Percentiles rank a stretch among this genome's conserved stretches.
phyloP scores from a whole-genome alignment of 2,329 filamentous ascomycete genomes.

The Stromatinia cepivora region DNA sequence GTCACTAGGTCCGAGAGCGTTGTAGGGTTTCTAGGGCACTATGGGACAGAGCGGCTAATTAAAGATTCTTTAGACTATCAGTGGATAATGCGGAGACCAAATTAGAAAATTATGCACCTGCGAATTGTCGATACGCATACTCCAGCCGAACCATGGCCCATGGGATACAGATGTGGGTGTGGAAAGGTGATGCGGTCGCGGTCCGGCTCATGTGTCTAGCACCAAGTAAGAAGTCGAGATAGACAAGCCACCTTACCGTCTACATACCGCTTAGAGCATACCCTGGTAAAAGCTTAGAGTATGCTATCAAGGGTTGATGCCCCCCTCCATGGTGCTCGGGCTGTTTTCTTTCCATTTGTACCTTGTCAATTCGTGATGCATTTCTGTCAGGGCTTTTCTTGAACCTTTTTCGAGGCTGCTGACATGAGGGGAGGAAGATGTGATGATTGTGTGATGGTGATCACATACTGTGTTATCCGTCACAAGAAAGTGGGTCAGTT shows the following conservation, averaged over 20 bases:
- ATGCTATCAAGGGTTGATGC: conserved; percentile 15
- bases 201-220: conserved; percentile 44
- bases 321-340: not conserved
- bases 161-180: conserved; percentile 31
- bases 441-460: conserved; percentile 22
- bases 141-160: conserved; percentile 46
- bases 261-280: conserved; percentile 43
- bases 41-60: conserved; percentile 47
- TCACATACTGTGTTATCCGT: conserved; percentile 19
- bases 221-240: conserved; percentile 35
- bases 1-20: conserved; percentile 28
- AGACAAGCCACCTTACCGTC: conserved; percentile 38
- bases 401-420: conserved; percentile 16
- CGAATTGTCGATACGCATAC: conserved; percentile 37
- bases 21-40: conserved; percentile 26
- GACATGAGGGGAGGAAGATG: conserved; percentile 14
- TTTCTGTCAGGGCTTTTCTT: conserved; percentile 16
- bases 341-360: conserved; percentile 7
- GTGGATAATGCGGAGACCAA: conserved; percentile 43
- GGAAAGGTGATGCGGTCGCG: conserved; percentile 48
- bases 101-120: conserved; percentile 34
- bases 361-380: conserved; percentile 11
- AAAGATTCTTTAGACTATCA: conserved; percentile 46
- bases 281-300: conserved; percentile 27
- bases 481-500: conserved; percentile 22